Evolutionary conservation across 2,329 filamentous ascomycete genomes (phyloP), one percentile per base, ranked within the genome.

Genomic region (Aspergillus ruber): DNA sequence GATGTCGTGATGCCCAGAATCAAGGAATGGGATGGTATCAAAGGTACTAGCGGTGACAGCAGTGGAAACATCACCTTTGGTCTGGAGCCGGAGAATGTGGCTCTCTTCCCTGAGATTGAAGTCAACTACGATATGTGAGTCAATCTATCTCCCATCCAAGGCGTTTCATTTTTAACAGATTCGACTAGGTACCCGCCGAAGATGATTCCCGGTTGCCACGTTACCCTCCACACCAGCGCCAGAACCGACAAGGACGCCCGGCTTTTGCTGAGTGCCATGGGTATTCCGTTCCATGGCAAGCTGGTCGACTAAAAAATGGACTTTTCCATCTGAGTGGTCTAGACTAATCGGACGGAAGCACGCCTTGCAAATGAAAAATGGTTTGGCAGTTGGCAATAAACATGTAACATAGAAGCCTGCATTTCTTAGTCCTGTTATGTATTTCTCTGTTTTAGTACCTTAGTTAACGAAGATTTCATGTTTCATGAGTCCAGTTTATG

Each of bases 1-100:
- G 89, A 95, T 65, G 76, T 97, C 7, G 90, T 98, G 5, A 78
- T 97, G 65, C 93, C 93, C 35, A 87, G 84, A 63, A 94, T 98
- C 71, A 98, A 97, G 77, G 93, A 98, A 59, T 98, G 89, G 86
- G 82, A 81, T 47, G 93, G 93, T 50, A 75, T 87, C n/a, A 80
- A 80, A 57, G 83, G 82, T 43, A 80, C 74, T 39, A 88, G 88
- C 35, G 93, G 93, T 62, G 93, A 98, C 67, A 84, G 83, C 62
- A 85, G 85, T 52, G 93, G 93, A 33, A 96, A 97, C 68, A 78
- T 98, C 56, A 79, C 78, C 8, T 91, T 90, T 67, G 93, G 93
- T 56, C 76, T 98, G 59, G 78, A 78, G 12, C 77, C 84, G 4
- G 84, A 88, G 49, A 82, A 86, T 57, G 82, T 95, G 60, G 82